Base-by-base conservation (phyloP, 129 eudicot genomes). In the Gnaphalium uliginosum region DNA sequence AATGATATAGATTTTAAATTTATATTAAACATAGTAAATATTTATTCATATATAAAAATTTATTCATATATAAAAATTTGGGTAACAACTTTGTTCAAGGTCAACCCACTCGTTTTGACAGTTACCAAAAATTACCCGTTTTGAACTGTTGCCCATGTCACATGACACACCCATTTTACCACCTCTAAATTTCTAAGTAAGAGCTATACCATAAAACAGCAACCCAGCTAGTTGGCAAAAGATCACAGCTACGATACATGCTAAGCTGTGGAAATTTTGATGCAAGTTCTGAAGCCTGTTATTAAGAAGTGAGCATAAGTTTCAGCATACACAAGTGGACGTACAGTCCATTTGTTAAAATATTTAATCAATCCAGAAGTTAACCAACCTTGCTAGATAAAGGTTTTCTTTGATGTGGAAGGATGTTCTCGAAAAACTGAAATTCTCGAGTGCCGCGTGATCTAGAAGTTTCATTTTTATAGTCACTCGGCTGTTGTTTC, bases 141-240 rank as follows among this genome's bases (percentile, higher is more conserved):
- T 11, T 71, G 66, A 30, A 22, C 5, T 2, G 11, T 54, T 56
- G 32, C 66, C 48, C 25, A 64, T 5, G 8, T 53, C 69, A 32
- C 76, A 71, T 22, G 18, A 51, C 27, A 4, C 19, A 7, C 63
- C 11, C 46, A 72, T 57, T 19, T 22, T 19, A 30, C 67, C 22
- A 56, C 67, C 19, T 33, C 21, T 57, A 68, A 43, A 18, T 13
- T 2, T 43, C 4, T 41, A 41, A 41, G 9, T 74, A 39, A 61
- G 70, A 43, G n/a, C 18, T 26, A 41, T 74, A 74, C 97, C 97
- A 92, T 73, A 96, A 93, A n/a, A 92, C 87, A 65, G 87, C 78
- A 30, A 92, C 67, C 97, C 97, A 91, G 83, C 97, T 91, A 61
- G 87, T 10, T 33, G 92, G 86, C 24, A 77, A 76, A n/a, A 91